Evolutionary conservation across 108 stramenopile species (phyloP), one percentile per base, ranked within the genome.

Genomic region (Discostella pseudostelligera): DNA sequence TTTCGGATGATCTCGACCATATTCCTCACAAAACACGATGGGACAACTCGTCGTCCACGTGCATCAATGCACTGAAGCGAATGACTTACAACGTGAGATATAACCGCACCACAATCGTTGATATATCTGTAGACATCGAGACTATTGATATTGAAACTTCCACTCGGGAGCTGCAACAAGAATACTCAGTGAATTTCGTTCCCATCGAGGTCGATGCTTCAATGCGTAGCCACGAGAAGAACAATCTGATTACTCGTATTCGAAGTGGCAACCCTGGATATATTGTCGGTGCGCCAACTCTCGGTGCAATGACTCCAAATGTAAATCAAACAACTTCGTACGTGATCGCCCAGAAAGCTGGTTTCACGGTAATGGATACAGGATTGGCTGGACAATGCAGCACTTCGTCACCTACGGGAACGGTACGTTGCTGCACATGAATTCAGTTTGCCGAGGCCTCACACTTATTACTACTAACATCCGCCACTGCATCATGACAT

Each of bases 191-290:
- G 9, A 39, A 59, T 48, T 80, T 80, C 56, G 47, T 59, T 35
- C 51, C 37, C 9, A 44, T 26, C 19, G 62, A 69, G 35, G 50
- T 24, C 16, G 47, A 56, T 43, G 40, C 8, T 42, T 67, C 46
- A 16, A 45, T 55, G 6, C 65, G 68, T 11, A 76, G 74, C 17
- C 29, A 46, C 17, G 47, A 25, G 25, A 22, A 43, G 26, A 74
- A 74, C 47, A 75, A 71, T 40, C 35, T 79, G 19, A 74, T 83
- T 39, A 68, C 62, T 39, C 62, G 79, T 32, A 39, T 25, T 44
- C 66, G 73, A 36, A 78, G 76, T 43, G 84, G 84, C 13, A 85
- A 85, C 61, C 84, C 84, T 28, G 84, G 84, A 4, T 85, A 85
- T 50, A 68, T 75, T 12, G 12, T 55, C 13, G 84, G 79, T 21